A percentile compares a stretch with the other conserved stretches of the same genome.
phyloP scores from a whole-genome alignment of 169 alveolate species.

The Cryptosporidium sp. region DNA sequence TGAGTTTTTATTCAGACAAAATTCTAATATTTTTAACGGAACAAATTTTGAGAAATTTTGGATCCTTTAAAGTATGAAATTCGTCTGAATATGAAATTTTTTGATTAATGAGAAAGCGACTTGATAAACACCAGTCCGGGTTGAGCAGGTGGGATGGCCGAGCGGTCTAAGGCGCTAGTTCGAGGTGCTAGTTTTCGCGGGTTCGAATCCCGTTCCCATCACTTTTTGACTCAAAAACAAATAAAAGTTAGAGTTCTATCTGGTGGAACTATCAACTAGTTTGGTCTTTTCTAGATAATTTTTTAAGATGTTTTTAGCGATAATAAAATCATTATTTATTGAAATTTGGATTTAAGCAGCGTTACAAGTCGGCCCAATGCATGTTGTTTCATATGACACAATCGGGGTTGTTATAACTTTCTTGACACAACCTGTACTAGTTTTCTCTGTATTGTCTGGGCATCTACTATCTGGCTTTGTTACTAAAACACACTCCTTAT shows the following conservation, averaged over 20 bases:
- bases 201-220: slow-evolving; percentile 78
- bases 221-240: slow-evolving; percentile 17
- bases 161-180: slow-evolving; percentile 78
- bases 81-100: background rate
- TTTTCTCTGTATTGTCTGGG: slow-evolving; percentile 73
- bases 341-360: slow-evolving; percentile 26
- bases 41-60: too few relatives aligned
- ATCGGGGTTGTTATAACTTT: slow-evolving; percentile 75
- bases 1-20: background rate
- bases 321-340: slow-evolving; percentile 3
- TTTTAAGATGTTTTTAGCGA: slow-evolving; percentile 15
- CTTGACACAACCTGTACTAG: slow-evolving; percentile 73
- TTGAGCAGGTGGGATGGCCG: slow-evolving; percentile 76
- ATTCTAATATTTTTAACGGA: too few relatives aligned
- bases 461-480: slow-evolving; percentile 74
- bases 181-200: slow-evolving; percentile 79
- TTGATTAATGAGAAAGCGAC: background rate
- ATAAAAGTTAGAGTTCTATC: background rate
- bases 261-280: background rate
- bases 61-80: background rate
- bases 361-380: slow-evolving; percentile 73
- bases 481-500: slow-evolving; percentile 71
- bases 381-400: slow-evolving; percentile 73
- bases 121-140: background rate
- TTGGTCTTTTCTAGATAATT: slow-evolving; percentile 12